These are phyloP conservation scores for Cinnamomum chago DNA, from an alignment of 164 flowering plant genomes.

Conservation along the genomic window DNA sequence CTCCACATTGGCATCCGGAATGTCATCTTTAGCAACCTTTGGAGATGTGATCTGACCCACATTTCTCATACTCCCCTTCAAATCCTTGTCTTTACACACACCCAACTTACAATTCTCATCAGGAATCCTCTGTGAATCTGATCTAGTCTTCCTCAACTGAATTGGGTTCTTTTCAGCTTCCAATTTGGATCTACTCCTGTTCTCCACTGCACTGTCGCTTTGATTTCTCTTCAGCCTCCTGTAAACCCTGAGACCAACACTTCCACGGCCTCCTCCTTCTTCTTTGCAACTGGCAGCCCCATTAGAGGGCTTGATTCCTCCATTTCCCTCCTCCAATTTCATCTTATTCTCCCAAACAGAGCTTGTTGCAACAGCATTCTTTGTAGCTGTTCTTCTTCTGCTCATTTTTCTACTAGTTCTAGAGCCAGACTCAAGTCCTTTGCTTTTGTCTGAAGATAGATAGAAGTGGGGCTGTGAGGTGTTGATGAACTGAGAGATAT, in stretches of 20 bases:
- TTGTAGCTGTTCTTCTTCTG: slow-evolving; percentile 15
- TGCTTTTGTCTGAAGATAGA: not conserved
- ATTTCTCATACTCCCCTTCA: slow-evolving; percentile 23
- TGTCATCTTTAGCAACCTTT: slow-evolving; percentile 10
- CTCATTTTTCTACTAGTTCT: not conserved
- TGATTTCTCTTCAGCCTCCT: slow-evolving; percentile 10
- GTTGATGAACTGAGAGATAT: not conserved
- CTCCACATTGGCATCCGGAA: slow-evolving; percentile 7
- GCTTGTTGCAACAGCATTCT: slow-evolving; percentile 43
- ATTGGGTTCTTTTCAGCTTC: slow-evolving; percentile 23
- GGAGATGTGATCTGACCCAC: slow-evolving; percentile 18
- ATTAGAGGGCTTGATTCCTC: slow-evolving; percentile 64
- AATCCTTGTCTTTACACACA: slow-evolving; percentile 31
- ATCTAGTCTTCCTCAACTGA: slow-evolving; percentile 20
- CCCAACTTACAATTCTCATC: slow-evolving; percentile 23
- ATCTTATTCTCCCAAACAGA: slow-evolving; percentile 86
- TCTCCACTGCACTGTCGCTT: slow-evolving; percentile 23
- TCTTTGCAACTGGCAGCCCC: slow-evolving; percentile 25
- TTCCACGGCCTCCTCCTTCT: not conserved
- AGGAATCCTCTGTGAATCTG: slow-evolving; percentile 15
- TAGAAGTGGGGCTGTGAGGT: not conserved
- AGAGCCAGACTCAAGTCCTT: no score
- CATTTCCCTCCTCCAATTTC: slow-evolving; percentile 69
- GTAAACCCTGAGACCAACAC: not conserved
- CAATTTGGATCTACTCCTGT: slow-evolving; percentile 51